A percentile compares a stretch with the other conserved stretches of the same genome.
These are phyloP conservation scores for Xylaria intraflava DNA, from an alignment of 495 filamentous ascomycete species.

Conservation along the genomic window DNA sequence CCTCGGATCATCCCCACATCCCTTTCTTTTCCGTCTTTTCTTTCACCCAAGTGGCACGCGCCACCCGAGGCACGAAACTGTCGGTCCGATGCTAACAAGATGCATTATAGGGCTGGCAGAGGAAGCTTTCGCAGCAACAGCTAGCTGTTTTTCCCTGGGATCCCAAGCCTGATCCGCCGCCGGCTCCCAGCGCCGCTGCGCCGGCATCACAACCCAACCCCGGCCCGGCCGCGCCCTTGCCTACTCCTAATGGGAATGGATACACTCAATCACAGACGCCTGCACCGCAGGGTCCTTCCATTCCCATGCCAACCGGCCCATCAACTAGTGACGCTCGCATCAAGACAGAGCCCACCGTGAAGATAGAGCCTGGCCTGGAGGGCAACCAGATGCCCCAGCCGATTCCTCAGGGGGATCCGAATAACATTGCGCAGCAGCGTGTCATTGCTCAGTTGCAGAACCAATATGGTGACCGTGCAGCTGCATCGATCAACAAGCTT, in stretches of 20 bases:
- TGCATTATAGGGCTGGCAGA: conserved; percentile 76
- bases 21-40: neutral
- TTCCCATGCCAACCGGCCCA: conserved; percentile 34
- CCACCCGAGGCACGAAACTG: neutral
- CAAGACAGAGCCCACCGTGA: conserved; percentile 58
- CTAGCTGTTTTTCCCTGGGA: conserved; percentile 95
- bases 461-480: conserved; percentile 66
- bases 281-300: conserved; percentile 31
- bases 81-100: conserved; percentile 8
- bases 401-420: conserved; percentile 38
- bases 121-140: conserved; percentile 71
- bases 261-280: conserved; percentile 34
- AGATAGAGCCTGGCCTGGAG: conserved; percentile 32
- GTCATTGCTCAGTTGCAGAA: conserved; percentile 48
- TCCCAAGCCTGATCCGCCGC: conserved; percentile 53
- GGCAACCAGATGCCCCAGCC: conserved; percentile 16
- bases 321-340: conserved; percentile 47
- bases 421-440: conserved; percentile 54
- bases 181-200: conserved; percentile 37
- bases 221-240: conserved; percentile 25
- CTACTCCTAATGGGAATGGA: conserved; percentile 19
- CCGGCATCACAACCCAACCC: conserved; percentile 21
- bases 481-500: conserved; percentile 62
- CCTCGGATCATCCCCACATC: neutral
- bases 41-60: neutral